Percentiles rank a stretch among this genome's conserved stretches.
phyloP scores from a whole-genome alignment of 2,329 filamentous ascomycete species.

The Talaromyces sp. region DNA sequence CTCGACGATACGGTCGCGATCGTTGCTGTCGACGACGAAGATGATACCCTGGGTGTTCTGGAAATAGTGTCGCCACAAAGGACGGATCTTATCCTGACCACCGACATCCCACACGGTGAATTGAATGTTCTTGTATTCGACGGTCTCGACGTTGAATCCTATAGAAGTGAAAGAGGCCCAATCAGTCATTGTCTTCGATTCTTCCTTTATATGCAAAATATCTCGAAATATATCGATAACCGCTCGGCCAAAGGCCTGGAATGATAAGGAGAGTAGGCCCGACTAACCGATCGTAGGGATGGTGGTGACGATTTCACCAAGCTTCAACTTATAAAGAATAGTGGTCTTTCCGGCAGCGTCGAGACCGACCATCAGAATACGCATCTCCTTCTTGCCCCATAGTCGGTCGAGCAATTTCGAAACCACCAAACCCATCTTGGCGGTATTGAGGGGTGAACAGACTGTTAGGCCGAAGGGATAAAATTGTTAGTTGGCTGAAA shows the following conservation, averaged over 20 bases:
- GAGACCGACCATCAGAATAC: conserved; percentile 99
- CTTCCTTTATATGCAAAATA: conserved; percentile 1
- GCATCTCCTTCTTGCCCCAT: conserved; percentile 99
- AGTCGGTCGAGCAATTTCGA: conserved; percentile 95
- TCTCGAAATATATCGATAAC: not conserved
- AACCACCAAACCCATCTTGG: conserved; percentile 94
- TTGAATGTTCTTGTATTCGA: conserved; percentile 99
- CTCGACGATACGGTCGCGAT: conserved; percentile 96
- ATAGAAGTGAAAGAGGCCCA: conserved; percentile 8
- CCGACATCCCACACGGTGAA: conserved; percentile 99
- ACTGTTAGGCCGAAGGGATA: conserved; percentile 22
- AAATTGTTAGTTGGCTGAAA: conserved; percentile 10
- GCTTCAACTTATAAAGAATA: conserved; percentile 99
- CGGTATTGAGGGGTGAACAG: conserved; percentile 31
- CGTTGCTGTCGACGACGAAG: conserved; percentile 99
- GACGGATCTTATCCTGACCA: conserved; percentile 99
- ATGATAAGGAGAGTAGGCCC: conserved; percentile 13
- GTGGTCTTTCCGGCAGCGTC: conserved; percentile 99
- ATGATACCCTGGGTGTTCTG: conserved; percentile 99
- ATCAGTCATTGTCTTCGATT: conserved; percentile 13
- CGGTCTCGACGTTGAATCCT: conserved; percentile 99
- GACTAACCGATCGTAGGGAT: conserved; percentile 93
- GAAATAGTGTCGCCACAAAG: conserved; percentile 99
- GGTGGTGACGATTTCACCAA: conserved; percentile 96
- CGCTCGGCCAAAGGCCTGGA: conserved; percentile 6